Evolutionary conservation across 352 stramenopile genomes (phyloP).

Genomic region (Pythium utonaiense): DNA sequence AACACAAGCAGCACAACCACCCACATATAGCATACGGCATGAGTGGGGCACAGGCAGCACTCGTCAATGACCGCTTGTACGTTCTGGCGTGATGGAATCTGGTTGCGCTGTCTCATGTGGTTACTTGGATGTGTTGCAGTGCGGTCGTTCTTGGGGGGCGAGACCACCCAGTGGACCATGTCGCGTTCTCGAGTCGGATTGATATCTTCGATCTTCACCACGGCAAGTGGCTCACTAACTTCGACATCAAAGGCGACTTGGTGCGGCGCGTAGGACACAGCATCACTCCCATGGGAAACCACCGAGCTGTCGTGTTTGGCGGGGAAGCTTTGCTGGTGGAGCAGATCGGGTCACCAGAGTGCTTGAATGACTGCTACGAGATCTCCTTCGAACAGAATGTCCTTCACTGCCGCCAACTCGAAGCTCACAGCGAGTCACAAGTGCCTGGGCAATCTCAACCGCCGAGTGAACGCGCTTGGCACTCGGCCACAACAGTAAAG

Average conservation of each 20-base stretch:
- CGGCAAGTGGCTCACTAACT: slow-evolving; percentile 47
- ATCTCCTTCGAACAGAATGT: slow-evolving; percentile 40
- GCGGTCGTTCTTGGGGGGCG: slow-evolving; percentile 56
- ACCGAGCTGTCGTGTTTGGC: slow-evolving; percentile 49
- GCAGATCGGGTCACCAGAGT: neutral
- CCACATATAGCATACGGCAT: slow-evolving; percentile 16
- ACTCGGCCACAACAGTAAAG: slow-evolving; percentile 29
- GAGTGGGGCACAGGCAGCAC: slow-evolving; percentile 22
- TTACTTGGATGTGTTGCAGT: slow-evolving; percentile 19
- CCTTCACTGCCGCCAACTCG: slow-evolving; percentile 35
- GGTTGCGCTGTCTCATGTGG: neutral
- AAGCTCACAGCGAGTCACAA: neutral
- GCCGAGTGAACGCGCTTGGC: slow-evolving; percentile 39
- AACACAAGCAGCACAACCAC: slow-evolving; percentile 7
- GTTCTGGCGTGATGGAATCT: neutral
- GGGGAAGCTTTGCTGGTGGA: slow-evolving; percentile 30
- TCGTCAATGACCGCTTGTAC: slow-evolving; percentile 51
- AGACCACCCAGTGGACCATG: slow-evolving; percentile 32
- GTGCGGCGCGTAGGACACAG: slow-evolving; percentile 51
- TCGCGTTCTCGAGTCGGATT: slow-evolving; percentile 25
- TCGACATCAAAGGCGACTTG: slow-evolving; percentile 54
- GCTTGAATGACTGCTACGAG: slow-evolving; percentile 40
- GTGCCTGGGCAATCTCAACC: slow-evolving; percentile 3
- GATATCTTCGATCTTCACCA: slow-evolving; percentile 58
- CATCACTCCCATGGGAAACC: slow-evolving; percentile 20